A percentile compares a stretch with the other conserved stretches of the same genome.
Conservation (phyloP, 2,329 filamentous ascomycete genomes). For the Furcasterigmium furcatum region DNA sequence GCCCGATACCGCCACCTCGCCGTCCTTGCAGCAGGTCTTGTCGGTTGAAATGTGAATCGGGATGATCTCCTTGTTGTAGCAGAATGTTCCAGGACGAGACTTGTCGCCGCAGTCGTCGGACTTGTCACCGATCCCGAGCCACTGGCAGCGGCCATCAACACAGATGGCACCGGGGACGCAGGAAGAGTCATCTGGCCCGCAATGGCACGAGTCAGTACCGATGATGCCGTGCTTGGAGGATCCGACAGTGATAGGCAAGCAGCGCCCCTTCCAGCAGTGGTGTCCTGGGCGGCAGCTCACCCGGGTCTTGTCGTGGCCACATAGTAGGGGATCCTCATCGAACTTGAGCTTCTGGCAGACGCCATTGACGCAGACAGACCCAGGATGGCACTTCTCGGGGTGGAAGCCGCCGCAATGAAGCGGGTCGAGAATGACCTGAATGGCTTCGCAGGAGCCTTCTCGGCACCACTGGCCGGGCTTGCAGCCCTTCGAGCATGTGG, state of each 20-base stretch:
- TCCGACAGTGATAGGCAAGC: background rate
- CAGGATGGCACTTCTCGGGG: background rate
- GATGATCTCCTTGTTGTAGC: background rate
- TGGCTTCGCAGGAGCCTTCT: background rate
- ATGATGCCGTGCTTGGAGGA: background rate
- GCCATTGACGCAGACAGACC: background rate
- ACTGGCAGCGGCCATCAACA: background rate
- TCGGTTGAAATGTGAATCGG: conserved; percentile 1
- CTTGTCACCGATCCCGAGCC: background rate
- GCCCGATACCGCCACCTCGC: background rate
- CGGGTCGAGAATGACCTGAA: background rate
- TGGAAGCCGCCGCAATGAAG: background rate
- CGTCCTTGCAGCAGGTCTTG: background rate
- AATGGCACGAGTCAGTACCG: background rate
- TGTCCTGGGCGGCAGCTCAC: background rate
- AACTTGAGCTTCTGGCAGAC: background rate
- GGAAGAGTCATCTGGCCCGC: background rate
- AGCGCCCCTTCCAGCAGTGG: background rate
- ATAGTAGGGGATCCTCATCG: background rate
- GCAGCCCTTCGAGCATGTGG: background rate
- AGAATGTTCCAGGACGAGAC: background rate
- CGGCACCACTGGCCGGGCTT: conserved; percentile 1
- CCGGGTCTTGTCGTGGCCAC: background rate
- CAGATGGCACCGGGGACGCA: background rate
- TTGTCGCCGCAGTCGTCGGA: background rate